phyloP scores from a whole-genome alignment of 2,329 filamentous ascomycete species.

The Colletotrichum brevisporum region DNA sequence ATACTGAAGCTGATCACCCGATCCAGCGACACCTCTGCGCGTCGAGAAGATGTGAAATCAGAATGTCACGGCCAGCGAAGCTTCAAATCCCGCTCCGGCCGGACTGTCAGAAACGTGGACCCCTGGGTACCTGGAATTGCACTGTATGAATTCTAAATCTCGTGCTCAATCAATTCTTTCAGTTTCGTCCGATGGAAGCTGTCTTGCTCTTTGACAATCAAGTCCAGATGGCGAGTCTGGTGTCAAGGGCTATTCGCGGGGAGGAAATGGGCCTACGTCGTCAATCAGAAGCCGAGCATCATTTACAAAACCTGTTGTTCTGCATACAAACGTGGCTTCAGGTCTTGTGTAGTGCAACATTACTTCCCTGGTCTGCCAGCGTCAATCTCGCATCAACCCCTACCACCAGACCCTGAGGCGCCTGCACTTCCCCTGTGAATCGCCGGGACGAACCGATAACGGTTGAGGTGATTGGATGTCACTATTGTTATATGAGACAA shows the following conservation, averaged over 20 bases:
- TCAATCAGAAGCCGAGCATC: too few species aligned
- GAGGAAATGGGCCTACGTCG: too few species aligned
- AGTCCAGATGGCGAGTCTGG: too few species aligned
- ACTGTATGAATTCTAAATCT: too few species aligned
- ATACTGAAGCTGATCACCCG: neutral
- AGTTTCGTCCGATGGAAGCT: too few species aligned
- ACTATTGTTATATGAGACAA: neutral
- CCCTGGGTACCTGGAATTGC: too few species aligned
- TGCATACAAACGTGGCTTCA: too few species aligned
- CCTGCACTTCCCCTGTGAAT: constrained; percentile 6
- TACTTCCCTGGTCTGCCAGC: neutral
- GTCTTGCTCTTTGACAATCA: too few species aligned
- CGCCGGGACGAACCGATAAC: constrained; percentile 20
- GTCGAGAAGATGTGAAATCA: neutral
- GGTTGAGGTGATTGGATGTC: neutral
- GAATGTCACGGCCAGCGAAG: neutral
- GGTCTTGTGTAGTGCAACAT: neutral
- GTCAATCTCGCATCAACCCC: neutral
- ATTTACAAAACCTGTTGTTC: too few species aligned
- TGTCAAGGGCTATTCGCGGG: too few species aligned
- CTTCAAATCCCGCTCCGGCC: neutral
- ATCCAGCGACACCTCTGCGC: neutral
- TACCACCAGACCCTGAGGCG: neutral
- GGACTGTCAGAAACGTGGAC: neutral
- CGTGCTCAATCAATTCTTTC: too few species aligned